Evolutionary conservation across 805 yeast species (phyloP), one percentile per base, ranked within the genome.

Genomic region (Candida argentea): DNA sequence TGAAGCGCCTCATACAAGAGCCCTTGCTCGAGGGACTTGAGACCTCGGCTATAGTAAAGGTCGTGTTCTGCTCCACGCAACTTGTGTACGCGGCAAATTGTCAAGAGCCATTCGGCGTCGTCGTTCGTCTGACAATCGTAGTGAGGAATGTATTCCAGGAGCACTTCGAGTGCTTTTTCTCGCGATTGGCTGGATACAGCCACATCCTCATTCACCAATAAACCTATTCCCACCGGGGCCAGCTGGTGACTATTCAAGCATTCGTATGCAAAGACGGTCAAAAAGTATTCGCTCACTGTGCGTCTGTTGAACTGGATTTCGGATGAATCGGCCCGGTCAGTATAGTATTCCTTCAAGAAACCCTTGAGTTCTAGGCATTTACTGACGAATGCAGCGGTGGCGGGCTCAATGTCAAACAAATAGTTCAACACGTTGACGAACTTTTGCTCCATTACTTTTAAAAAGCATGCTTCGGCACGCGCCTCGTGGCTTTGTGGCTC

Each of bases 61-160:
- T 64, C 57, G 32, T 64, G 63, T 0, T 81, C 73, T 8, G 81
- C 73, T 5, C 64, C 53, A n/a, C 73, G 61, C 23, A 80, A 48
- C 40, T 68, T 70, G 46, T 80, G 59, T 39, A 76, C 67, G 8
- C 86, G 81, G 55, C 89, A 79, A 4, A 81, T 59, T 3, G 83
- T 70, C 28, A 81, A 55, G 25, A 77, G 69, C 89, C 89, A 81
- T 48, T 81, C 91, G 35, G 78, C 62, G 45, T 81, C 93, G 46
- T 80, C 87, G 43, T 76, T 78, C 6, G 76, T 75, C 30, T 65
- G 55, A 42, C 74, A 75, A 24, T 74, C 61, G 44, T 61, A 80
- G 14, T 63, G 65, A 4, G 84, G 83, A 20, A 81, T 52, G 26
- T 70, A 62, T 34, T 72, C 75, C 4, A 72, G 64, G 20, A 81